Percentiles rank a stretch among this genome's conserved stretches.
Conservation (phyloP, 108 stramenopile species). For the Chaetoceros tenuissimus region DNA sequence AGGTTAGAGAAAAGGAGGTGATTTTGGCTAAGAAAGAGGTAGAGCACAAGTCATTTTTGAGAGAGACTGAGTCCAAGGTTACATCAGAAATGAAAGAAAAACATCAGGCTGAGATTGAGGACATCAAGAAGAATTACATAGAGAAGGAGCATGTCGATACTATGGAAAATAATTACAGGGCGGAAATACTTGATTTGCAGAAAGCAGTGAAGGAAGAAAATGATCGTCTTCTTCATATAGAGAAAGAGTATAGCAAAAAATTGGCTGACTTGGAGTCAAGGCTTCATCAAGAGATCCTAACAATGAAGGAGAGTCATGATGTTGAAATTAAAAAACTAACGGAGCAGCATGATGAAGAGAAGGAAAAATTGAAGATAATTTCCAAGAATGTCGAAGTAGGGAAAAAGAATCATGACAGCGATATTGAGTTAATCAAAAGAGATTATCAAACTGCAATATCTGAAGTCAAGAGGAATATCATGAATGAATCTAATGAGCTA, state of each 20-base stretch:
- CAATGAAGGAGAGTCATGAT: background rate
- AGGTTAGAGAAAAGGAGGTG: background rate
- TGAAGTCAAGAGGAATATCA: background rate
- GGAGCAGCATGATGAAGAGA: background rate
- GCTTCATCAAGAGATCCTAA: background rate
- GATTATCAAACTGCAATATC: background rate
- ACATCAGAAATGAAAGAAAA: background rate
- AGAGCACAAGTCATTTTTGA: background rate
- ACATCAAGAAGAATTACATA: background rate
- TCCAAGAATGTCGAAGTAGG: background rate
- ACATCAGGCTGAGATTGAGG: background rate
- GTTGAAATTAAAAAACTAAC: background rate
- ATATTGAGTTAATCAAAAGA: background rate
- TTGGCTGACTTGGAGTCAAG: background rate
- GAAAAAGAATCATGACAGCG: background rate
- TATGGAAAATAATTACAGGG: background rate
- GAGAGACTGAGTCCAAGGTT: background rate
- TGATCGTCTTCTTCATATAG: too few species aligned
- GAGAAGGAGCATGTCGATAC: background rate
- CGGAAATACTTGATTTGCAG: background rate
- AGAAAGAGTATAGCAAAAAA: too few species aligned
- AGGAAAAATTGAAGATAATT: background rate
- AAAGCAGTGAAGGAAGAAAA: background rate
- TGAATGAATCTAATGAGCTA: background rate
- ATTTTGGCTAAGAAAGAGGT: background rate